These are phyloP conservation scores for Macroventuria anomochaeta DNA, from an alignment of 2,329 filamentous ascomycete species.

Conservation along the genomic window DNA sequence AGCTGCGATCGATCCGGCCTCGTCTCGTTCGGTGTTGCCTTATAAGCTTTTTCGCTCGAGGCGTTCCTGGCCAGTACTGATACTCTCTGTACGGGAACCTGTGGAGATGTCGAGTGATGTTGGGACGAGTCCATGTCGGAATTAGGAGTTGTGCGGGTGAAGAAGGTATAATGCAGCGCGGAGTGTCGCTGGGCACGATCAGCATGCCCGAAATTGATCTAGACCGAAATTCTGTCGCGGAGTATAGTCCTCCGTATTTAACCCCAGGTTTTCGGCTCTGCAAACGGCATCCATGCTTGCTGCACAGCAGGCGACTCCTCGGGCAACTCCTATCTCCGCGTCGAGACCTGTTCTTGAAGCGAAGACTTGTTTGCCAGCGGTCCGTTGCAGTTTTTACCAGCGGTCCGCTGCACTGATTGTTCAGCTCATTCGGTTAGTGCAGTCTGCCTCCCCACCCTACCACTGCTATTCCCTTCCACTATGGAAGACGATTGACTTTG, in stretches of 20 bases:
- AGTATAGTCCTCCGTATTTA: background rate
- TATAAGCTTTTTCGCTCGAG: background rate
- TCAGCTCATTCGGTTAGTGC: too few relatives aligned
- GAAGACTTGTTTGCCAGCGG: background rate
- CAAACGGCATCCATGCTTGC: background rate
- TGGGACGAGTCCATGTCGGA: background rate
- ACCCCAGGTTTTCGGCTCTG: constrained; percentile 1
- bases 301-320: background rate
- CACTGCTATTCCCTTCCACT: too few relatives aligned
- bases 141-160: background rate
- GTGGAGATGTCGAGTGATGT: background rate
- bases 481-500: too few relatives aligned
- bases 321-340: background rate
- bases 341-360: background rate
- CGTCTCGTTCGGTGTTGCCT: background rate
- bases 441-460: too few relatives aligned
- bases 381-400: too few relatives aligned
- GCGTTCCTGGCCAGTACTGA: constrained; percentile 7
- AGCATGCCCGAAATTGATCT: background rate
- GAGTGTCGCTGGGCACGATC: background rate
- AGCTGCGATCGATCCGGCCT: background rate
- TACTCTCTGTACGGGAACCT: background rate
- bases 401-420: too few relatives aligned
- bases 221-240: background rate
- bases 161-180: background rate